Evolutionary conservation across 2,329 filamentous ascomycete species (phyloP), one percentile per base, ranked within the genome.

Genomic region (Aspergillus piperis): DNA sequence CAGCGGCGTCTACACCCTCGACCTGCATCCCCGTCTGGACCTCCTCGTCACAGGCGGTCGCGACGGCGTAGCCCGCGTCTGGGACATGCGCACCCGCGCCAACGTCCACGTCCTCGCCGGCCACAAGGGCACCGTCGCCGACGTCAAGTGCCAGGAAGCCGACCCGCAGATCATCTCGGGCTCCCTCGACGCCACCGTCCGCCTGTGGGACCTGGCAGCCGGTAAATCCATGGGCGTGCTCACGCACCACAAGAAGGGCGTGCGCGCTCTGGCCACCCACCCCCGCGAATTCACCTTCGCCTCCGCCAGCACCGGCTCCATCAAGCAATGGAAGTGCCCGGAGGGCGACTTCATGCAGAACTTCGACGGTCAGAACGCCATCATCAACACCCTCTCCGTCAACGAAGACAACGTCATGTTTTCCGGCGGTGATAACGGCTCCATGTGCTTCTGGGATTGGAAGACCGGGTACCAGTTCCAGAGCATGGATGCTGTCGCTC

Each of bases 261-360:
- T 99, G 10, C 87, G 95, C 54, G 88, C 90, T 2, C 83, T 99
- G 11, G 86, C 91, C 10, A 84, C 89, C 3, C 95, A 99, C 73
- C 95, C 96, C 0, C 87, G 86, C 62, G 95, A 99, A 76, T 99
- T 96, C 73, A 99, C 96, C 0, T 99, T 99, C 74, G 95, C 95
- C 4, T 93, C 87, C 62, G 95, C 90, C 47, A 96, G 92, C 71
- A 93, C 94, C 0, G 90, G 90, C 23, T 93, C 90, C 73, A 97
- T 99, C 79, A 99, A 99, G 82, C 95, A 99, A 79, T 99, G 95
- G 94, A 97, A 98, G 76, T 98, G 93, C 68, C 96, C 96, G 1
- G 92, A 97, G 74, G 96, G 94, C 39, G 92, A 92, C 15, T 98
- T 99, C 74, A 99, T 99, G 95, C 93, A 97, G 77, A 98, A 98